These are phyloP conservation scores for Daldinia childiae DNA, from an alignment of 495 filamentous ascomycete genomes.

Conservation along the genomic window DNA sequence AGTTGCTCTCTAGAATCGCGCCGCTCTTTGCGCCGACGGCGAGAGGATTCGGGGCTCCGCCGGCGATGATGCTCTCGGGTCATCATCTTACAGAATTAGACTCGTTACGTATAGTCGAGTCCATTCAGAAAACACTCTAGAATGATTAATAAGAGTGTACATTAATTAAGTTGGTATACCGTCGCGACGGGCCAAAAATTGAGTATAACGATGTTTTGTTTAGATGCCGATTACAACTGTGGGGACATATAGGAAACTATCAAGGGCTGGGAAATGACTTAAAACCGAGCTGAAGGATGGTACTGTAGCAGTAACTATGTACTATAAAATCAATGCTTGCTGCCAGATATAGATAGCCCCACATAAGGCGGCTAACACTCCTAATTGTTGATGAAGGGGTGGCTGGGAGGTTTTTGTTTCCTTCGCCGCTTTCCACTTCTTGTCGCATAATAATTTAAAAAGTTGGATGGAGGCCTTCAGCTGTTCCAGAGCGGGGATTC, in stretches of 20 bases:
- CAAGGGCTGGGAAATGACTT: constrained; percentile 10
- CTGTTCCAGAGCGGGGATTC: constrained; percentile 32
- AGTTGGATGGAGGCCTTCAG: constrained; percentile 31
- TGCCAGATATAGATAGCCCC: constrained; percentile 16
- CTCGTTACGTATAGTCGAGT: constrained; percentile 32
- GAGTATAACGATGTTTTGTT: constrained; percentile 42
- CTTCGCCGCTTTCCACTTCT: constrained; percentile 31
- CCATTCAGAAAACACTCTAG: constrained; percentile 37
- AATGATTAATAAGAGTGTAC: constrained; percentile 30
- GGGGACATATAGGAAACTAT: constrained; percentile 23
- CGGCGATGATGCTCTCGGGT: constrained; percentile 58
- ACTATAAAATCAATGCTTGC: not conserved
- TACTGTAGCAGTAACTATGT: not conserved
- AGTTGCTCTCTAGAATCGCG: constrained; percentile 58
- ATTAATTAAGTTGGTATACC: constrained; percentile 32
- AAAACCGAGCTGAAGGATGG: constrained; percentile 26
- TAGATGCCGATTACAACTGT: constrained; percentile 36
- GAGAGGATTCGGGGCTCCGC: constrained; percentile 60
- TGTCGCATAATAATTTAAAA: constrained; percentile 37
- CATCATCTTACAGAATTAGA: constrained; percentile 48
- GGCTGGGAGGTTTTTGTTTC: constrained; percentile 27
- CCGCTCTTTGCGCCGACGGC: constrained; percentile 59
- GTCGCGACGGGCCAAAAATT: constrained; percentile 30
- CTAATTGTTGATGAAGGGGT: constrained; percentile 16
- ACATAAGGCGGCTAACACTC: constrained; percentile 33